Base-by-base conservation (phyloP, 306 rosid species). In the Boehmeria nivea region DNA sequence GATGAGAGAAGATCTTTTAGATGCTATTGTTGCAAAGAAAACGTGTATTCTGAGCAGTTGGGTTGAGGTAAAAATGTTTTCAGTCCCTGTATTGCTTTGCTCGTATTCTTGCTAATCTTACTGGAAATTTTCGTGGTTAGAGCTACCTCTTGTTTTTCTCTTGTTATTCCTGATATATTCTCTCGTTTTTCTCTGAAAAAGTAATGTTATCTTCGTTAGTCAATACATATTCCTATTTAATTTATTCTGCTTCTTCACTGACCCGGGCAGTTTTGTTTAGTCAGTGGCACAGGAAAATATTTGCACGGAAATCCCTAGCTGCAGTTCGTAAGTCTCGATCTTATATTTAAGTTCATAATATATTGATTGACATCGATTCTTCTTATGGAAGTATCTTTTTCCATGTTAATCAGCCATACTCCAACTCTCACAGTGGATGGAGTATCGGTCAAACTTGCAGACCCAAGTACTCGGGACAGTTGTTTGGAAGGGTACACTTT, bases 401-500 rank as follows among this genome's bases (percentile, higher is more conserved):
- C 40, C 23, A 17, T 57, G 31, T 52, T 63, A 64, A 75, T 36
- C 86, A 90, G 97, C 70, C 78, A 76, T 64, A 33, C 73, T 48
- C 86, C 97, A 54, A 70, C 84, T 43, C 46, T 90, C 57, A 70
- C 70, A 12, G 76, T 78, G 50, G 94, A 66, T 65, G 94, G 88
- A 65, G 67, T 60, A 54, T 71, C 84, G n/a, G 76, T 84, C 71
- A 76, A 75, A 70, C 75, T 90, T 82, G 76, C 76, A 47, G 88
- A 86, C 26, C 85, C 84, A 21, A 76, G 66, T 66, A 61, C 67
- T 56, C 95, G 95, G 19, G 94, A 78, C 69, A 73, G 68, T 65
- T 84, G 94, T 81, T 74, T 90, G 68, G 76, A 70, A 52, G 90
- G 83, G 72, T 86, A 82, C 64, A 80, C 82, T 3, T 84, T 86